phyloP scores from a whole-genome alignment of 169 alveolate species.

The Plasmodium vivax region DNA sequence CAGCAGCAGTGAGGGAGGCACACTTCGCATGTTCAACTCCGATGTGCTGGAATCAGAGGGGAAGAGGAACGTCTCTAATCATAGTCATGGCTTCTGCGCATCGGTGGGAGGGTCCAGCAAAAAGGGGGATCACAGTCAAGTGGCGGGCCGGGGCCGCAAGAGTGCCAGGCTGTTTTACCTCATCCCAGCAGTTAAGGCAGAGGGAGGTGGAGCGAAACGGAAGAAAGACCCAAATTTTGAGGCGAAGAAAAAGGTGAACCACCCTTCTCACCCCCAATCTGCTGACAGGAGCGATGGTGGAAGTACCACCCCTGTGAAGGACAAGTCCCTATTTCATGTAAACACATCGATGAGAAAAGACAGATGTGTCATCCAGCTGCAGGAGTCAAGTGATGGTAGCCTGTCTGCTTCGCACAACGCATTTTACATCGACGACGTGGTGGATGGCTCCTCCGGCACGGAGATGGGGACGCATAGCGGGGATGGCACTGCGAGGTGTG shows the following conservation, averaged over 20 bases:
- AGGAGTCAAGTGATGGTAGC: conserved; percentile 22
- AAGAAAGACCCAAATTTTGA: not conserved
- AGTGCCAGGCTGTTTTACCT: conserved; percentile 29
- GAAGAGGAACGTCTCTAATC: not conserved
- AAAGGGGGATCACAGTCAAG: not conserved
- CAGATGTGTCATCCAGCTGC: not conserved
- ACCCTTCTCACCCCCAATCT: not conserved
- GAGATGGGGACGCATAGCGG: conserved; percentile 7
- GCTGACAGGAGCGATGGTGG: not conserved
- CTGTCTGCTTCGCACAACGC: not conserved
- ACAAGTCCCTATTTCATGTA: conserved; percentile 12
- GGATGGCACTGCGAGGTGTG: not conserved
- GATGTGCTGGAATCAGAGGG: not conserved
- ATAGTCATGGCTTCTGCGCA: not conserved
- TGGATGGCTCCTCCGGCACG: conserved; percentile 17
- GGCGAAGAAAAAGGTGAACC: not conserved
- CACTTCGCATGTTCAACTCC: not conserved
- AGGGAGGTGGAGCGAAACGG: not conserved
- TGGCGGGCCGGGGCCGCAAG: not conserved
- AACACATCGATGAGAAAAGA: conserved; percentile 9
- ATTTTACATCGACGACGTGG: conserved; percentile 32
- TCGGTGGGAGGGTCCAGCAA: not conserved
- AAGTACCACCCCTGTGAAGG: not conserved
- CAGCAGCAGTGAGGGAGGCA: not conserved
- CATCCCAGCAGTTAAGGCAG: not conserved